phyloP scores from a whole-genome alignment of 352 stramenopile species.

The Phytophthora litchii region DNA sequence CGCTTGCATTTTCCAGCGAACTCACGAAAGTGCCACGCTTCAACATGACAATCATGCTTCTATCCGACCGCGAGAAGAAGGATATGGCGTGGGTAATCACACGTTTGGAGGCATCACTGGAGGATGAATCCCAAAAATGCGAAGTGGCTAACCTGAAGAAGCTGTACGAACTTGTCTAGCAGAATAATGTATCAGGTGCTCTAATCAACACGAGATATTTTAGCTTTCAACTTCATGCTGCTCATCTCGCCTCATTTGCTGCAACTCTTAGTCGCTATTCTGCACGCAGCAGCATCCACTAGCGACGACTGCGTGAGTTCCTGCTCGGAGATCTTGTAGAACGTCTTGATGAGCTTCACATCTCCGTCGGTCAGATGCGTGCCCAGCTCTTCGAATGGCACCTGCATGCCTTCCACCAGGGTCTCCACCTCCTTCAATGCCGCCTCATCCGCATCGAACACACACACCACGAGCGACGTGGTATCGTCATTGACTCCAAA shows the following conservation, averaged over 20 bases:
- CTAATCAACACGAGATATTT: constrained; percentile 10
- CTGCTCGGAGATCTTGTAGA: constrained; percentile 86
- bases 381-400: constrained; percentile 52
- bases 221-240: background rate
- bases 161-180: constrained; percentile 48
- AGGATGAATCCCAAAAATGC: constrained; percentile 3
- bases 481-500: constrained; percentile 71
- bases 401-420: constrained; percentile 60
- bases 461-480: constrained; percentile 70
- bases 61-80: constrained; percentile 66
- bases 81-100: constrained; percentile 59
- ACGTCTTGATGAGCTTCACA: constrained; percentile 71
- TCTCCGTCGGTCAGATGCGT: constrained; percentile 53
- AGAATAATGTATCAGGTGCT: constrained; percentile 1
- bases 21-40: constrained; percentile 70
- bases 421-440: constrained; percentile 39
- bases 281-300: constrained; percentile 68
- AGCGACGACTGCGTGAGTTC: constrained; percentile 72
- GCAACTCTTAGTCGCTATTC: constrained; percentile 90
- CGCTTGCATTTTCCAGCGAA: constrained; percentile 41
- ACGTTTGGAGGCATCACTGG: constrained; percentile 21
- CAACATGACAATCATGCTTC: constrained; percentile 81
- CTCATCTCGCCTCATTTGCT: constrained; percentile 62
- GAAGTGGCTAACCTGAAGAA: constrained; percentile 42
- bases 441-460: constrained; percentile 70